These are phyloP conservation scores for Prunus dulcis DNA, from an alignment of 306 rosid genomes.

Conservation along the genomic window DNA sequence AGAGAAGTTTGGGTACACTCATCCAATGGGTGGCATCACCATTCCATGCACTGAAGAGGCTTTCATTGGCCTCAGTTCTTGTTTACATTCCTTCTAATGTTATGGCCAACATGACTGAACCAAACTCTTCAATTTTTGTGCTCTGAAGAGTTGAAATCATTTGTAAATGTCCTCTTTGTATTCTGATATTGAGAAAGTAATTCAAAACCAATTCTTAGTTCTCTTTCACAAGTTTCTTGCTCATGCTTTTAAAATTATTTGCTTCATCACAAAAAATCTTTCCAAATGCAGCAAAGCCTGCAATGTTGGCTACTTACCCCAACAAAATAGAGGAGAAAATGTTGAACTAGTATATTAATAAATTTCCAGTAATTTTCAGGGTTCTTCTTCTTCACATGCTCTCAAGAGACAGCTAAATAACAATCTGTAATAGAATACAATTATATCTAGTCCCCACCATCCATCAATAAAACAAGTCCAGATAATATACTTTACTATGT, in stretches of 20 bases:
- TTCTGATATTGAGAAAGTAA: neutral
- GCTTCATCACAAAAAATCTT: neutral
- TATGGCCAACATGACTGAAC: neutral
- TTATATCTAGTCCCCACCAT: neutral
- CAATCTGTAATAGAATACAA: neutral
- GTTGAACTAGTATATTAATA: no score
- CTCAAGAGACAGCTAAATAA: neutral
- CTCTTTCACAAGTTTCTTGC: neutral
- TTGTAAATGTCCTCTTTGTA: neutral
- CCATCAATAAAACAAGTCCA: neutral
- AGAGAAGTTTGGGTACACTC: conserved; percentile 27
- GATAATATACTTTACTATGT: neutral
- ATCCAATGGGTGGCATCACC: conserved; percentile 26
- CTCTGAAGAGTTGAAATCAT: neutral
- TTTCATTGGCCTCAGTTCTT: conserved; percentile 21
- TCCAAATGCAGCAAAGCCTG: no score
- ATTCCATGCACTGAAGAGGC: conserved; percentile 24
- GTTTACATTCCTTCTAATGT: neutral
- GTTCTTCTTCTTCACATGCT: neutral
- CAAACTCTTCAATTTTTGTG: neutral
- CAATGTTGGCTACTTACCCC: no score
- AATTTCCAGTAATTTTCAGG: neutral
- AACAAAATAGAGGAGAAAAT: no score
- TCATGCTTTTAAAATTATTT: neutral
- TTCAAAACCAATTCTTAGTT: neutral